phyloP scores from a whole-genome alignment of 257 asterid genomes.

The Apocynum venetum region DNA sequence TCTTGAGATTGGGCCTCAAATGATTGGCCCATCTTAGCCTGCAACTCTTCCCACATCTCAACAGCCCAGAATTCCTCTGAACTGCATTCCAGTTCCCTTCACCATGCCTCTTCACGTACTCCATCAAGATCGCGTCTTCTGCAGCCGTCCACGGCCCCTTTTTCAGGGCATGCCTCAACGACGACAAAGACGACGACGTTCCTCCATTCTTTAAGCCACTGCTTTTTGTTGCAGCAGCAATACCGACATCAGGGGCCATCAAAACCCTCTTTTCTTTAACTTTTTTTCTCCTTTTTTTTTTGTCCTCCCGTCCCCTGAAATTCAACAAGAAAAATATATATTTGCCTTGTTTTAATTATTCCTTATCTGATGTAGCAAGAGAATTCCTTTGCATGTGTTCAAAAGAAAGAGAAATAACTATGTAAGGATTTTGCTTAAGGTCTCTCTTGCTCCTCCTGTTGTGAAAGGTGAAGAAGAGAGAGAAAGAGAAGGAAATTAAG shows the following conservation, averaged over 20 bases:
- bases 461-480: background rate
- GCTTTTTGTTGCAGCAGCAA: slow-evolving; percentile 23
- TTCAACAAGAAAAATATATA: background rate
- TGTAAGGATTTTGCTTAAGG: background rate
- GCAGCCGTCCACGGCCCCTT: slow-evolving; percentile 75
- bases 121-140: slow-evolving; percentile 51
- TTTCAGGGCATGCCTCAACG: slow-evolving; percentile 25
- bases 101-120: slow-evolving; percentile 56
- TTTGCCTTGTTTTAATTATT: background rate
- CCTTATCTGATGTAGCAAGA: too few species aligned
- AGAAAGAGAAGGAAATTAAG: background rate
- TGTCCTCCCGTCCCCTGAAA: background rate
- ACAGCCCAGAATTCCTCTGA: slow-evolving; percentile 54
- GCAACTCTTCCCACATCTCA: slow-evolving; percentile 60
- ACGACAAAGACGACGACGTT: background rate
- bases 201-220: slow-evolving; percentile 13
- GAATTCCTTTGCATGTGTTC: background rate
- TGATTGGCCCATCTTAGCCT: slow-evolving; percentile 46
- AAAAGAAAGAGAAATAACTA: background rate
- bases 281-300: background rate
- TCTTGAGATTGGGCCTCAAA: slow-evolving; percentile 39
- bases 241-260: slow-evolving; percentile 49
- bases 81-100: slow-evolving; percentile 82
- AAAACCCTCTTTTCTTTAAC: background rate
- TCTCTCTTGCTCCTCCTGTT: slow-evolving; percentile 3